Evolutionary conservation across 352 stramenopile species (phyloP), one percentile per base, ranked within the genome.

Genomic region (Pythium vanterpoolii): DNA sequence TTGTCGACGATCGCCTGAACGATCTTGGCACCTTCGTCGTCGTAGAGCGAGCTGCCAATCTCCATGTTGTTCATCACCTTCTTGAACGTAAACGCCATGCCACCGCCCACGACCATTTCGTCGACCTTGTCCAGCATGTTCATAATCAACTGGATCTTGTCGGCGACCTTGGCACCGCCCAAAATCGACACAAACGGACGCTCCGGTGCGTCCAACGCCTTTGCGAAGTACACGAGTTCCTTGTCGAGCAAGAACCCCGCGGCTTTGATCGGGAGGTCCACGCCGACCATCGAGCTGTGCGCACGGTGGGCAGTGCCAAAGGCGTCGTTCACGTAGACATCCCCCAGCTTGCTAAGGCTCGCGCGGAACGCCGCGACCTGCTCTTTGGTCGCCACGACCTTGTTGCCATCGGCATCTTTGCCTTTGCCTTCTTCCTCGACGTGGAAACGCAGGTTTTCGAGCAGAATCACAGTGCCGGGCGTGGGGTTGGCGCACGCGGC

Each of bases 11-110:
- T 90, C 38, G 93, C 76, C 18, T 79, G 69, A 11, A 93, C 89
- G 44, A 96, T 95, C 73, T 94, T 91, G 42, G 79, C 74, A 18
- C 82, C 80, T 42, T 94, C 86, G 1, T 86, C 85, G 54, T 97
- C 90, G 67, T 98, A 94, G 28, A 99, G 77, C 51, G 89, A 98
- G 33, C 78, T 84, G 49, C 96, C 97, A 66, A 99, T 97, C 68
- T 97, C 78, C 74, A 95, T 96, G 64, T 98, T 95, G 64, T 97
- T 97, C 55, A 98, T 73, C 52, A 98, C 96, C 82, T 99, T 99
- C 77, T 99, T 98, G 82, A 99, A 99, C n/a, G 98, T 99, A 77
- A 99, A 99, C 58, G 98, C 97, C 97, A 99, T 99, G 69, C 97
- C 98, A 48, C 97, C 98, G 50, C 97, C 98, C 42, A 99, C 89